Evolutionary conservation across 768 basidiomycete genomes (phyloP).

Genomic region (Mycena maculata): DNA sequence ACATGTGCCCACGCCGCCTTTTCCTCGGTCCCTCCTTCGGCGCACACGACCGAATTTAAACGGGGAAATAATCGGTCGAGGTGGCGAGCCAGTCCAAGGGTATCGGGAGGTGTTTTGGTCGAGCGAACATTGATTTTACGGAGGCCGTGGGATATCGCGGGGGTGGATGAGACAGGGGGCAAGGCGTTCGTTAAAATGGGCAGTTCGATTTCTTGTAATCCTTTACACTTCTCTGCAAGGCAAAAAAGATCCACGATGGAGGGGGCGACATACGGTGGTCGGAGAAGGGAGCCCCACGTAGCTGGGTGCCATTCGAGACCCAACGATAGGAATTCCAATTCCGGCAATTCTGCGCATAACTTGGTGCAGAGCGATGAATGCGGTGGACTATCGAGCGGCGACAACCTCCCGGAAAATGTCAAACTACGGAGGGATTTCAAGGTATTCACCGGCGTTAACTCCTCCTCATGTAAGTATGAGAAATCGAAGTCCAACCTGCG

Average conservation of each 20-base stretch:
- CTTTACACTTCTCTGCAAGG: neutral
- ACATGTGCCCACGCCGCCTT: neutral
- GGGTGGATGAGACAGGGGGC: neutral
- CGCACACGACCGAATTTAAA: neutral
- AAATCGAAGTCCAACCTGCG: neutral
- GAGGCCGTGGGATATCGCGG: neutral
- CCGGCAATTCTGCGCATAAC: neutral
- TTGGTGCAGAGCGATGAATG: neutral
- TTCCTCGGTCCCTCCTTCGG: neutral
- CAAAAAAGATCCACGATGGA: neutral
- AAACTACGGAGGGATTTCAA: neutral
- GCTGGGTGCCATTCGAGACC: neutral
- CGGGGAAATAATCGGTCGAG: slow-evolving; percentile 13
- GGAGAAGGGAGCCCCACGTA: too few species aligned
- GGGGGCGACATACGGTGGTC: too few species aligned
- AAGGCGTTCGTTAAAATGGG: neutral
- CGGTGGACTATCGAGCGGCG: neutral
- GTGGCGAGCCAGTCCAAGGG: neutral
- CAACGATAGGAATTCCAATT: neutral
- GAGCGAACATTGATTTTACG: neutral
- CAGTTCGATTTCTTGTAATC: slow-evolving; percentile 1
- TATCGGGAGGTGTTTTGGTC: neutral
- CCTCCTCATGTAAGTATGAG: neutral
- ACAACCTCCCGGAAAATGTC: neutral
- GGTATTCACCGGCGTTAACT: neutral